These are phyloP conservation scores for Silybum marianum DNA, from an alignment of 129 eudicot species.

Conservation along the genomic window DNA sequence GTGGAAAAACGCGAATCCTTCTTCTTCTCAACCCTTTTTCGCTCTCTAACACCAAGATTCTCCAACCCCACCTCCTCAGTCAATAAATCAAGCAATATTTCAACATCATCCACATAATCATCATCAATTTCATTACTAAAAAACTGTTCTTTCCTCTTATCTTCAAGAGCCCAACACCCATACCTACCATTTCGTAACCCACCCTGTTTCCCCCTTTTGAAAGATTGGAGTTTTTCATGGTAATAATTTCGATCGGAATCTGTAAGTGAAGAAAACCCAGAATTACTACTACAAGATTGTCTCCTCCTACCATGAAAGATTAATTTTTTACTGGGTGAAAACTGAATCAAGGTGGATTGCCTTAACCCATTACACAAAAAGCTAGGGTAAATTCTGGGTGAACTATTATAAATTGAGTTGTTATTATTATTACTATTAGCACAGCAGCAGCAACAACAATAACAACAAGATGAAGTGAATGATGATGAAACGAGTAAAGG, in stretches of 20 bases:
- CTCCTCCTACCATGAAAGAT: conserved; percentile 38
- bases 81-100: conserved; percentile 75
- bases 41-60: conserved; percentile 44
- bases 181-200: conserved; percentile 41
- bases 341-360: conserved; percentile 74
- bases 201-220: conserved; percentile 36
- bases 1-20: conserved; percentile 22
- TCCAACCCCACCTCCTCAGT: conserved; percentile 64
- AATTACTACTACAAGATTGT: conserved; percentile 25
- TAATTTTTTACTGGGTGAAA: conserved; percentile 55
- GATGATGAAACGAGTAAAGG: conserved; percentile 33
- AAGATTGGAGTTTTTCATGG: conserved; percentile 28
- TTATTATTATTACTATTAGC: conserved; percentile 15
- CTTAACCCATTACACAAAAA: conserved; percentile 57
- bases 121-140: conserved; percentile 22
- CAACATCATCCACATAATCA: conserved; percentile 52
- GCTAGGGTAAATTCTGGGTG: conserved; percentile 49
- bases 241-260: conserved; percentile 37
- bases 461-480: conserved; percentile 21
- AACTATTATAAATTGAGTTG: conserved; percentile 28
- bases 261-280: conserved; percentile 32
- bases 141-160: conserved; percentile 3
- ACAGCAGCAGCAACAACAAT: conserved; percentile 42
- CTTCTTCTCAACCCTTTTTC: conserved; percentile 39
- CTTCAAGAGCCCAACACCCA: conserved; percentile 46